Evolutionary conservation across 2,329 filamentous ascomycete genomes (phyloP).

Genomic region (Colletotrichum liriopes): DNA sequence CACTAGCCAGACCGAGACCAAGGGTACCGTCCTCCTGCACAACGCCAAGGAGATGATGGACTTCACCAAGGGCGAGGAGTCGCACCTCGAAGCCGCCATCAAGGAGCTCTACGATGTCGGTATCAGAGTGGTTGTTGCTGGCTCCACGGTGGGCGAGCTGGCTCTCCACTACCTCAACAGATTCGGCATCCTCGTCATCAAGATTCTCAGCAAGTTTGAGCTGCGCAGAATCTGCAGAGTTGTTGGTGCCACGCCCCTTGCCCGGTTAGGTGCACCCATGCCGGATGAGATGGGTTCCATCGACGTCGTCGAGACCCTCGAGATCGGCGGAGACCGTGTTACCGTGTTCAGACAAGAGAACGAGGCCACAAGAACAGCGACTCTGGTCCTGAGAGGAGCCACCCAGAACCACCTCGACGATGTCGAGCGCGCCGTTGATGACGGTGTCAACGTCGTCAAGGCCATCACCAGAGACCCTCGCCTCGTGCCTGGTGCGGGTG

Average conservation of each 20-base stretch:
- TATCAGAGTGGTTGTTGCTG: constrained; percentile 91
- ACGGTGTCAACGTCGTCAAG: constrained; percentile 98
- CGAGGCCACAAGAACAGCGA: constrained; percentile 92
- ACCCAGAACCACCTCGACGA: constrained; percentile 99
- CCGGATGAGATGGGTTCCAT: constrained; percentile 99
- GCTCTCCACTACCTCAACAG: constrained; percentile 98
- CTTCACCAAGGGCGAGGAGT: constrained; percentile 97
- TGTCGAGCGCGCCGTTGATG: constrained; percentile 95
- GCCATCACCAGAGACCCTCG: constrained; percentile 95
- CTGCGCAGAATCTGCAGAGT: constrained; percentile 95
- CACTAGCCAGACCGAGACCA: constrained; percentile 96
- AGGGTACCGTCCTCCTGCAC: constrained; percentile 96
- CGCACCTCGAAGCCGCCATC: constrained; percentile 89
- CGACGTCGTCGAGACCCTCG: constrained; percentile 95
- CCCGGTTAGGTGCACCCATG: constrained; percentile 96
- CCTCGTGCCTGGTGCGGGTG: constrained; percentile 93
- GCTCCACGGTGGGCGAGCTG: constrained; percentile 90
- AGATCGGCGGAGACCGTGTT: constrained; percentile 97
- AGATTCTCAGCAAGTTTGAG: constrained; percentile 98
- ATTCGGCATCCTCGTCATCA: constrained; percentile 95
- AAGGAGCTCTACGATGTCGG: constrained; percentile 98
- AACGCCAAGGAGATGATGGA: constrained; percentile 99
- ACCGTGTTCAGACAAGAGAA: constrained; percentile 98
- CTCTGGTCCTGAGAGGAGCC: constrained; percentile 92
- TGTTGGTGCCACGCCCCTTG: constrained; percentile 95